Base-by-base conservation (phyloP, 176 grass and related monocot genomes). In the Microstegium vimineum region DNA sequence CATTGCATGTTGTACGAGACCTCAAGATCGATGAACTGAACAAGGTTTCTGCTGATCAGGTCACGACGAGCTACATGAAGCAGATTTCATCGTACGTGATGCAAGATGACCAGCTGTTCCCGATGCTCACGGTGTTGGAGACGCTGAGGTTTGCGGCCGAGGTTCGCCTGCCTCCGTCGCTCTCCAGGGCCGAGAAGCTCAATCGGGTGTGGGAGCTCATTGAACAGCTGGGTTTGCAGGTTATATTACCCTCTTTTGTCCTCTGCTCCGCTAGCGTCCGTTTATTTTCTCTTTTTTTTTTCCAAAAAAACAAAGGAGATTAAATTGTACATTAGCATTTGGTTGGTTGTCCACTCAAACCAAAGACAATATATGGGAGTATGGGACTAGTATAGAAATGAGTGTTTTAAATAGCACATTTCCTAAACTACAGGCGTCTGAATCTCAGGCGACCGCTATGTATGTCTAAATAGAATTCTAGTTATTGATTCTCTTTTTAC, bases 21-120 rank as follows among this genome's bases (percentile, higher is more conserved):
- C 9, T 20, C 8, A 63, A 4, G 1, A 31, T 38, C 4, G 17
- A 22, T 47, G 56, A 34, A 25, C 38, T 91, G 56, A 67, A 61
- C 25, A 59, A 22, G 40, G 66, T 57, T 73, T 83, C 28, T 83
- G 64, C 8, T 81, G 63, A 49, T 51, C 76, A 94, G 92, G 80
- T 94, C 20, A 94, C 86, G 1, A 89, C 92, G 32, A 94, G 86
- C 89, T 94, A 89, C 89, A 91, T 94, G 86, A 94, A 94, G 89
- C 87, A 86, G 80, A 74, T 94, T 30, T 94, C 92, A 7, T 94
- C 92, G 6, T 94, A 94, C 28, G 92, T 94, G 31, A 94, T 94
- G 92, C 89, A 94, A 86, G 92, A 94, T 23, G 92, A 94, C 25
- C 89, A 94, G 86, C 83, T 94, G 51, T 94, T 91, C 47, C 86